Evolutionary conservation across 2,329 filamentous ascomycete genomes (phyloP), one percentile per base, ranked within the genome.

Genomic region (Zalaria obscura): DNA sequence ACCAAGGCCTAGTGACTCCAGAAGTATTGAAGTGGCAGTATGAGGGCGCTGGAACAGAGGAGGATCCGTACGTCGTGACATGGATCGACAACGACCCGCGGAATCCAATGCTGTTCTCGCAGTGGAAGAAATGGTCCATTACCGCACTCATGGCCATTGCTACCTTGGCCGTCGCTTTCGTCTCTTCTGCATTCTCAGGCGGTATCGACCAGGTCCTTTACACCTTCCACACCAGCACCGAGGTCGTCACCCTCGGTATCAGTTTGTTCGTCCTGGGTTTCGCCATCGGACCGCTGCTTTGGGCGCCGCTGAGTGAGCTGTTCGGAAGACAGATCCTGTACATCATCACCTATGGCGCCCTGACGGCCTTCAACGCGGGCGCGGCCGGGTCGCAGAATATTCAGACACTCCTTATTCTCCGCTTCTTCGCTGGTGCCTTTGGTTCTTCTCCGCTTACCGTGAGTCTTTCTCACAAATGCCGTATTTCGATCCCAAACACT

Each of bases 101-200:
- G 48, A 81, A 86, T 56, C 78, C 81, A 1, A 72, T 80, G 67
- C 64, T 65, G 38, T 82, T 76, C 50, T 60, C 69, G 6, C 45
- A 53, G 2, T 42, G 53, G 27, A 72, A 70, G 58, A 84, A 84
- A 62, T 86, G 81, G 80, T 55, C 57, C 27, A 73, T 80, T 47
- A 80, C 78, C 2, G 53, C 73, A 40, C 56, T 80, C 34, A 73
- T 80, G 43, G 78, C 80, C 8, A 51, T 80, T 27, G 75, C 80
- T 9, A 81, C 79, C 1, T 67, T 87, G 35, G 78, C 63, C 27
- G 78, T 85, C 27, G 67, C 82, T 3, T 80, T 87, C 50, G 74
- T 76, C 41, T 82, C 78, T 11, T 80, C 76, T 1, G 80, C 80
- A 28, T 83, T 76, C 56, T 74, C 73, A 3, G 75, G 75, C 8